These are phyloP conservation scores for Pseudomassariella vexata DNA, from an alignment of 2,329 filamentous ascomycete genomes.

Conservation along the genomic window DNA sequence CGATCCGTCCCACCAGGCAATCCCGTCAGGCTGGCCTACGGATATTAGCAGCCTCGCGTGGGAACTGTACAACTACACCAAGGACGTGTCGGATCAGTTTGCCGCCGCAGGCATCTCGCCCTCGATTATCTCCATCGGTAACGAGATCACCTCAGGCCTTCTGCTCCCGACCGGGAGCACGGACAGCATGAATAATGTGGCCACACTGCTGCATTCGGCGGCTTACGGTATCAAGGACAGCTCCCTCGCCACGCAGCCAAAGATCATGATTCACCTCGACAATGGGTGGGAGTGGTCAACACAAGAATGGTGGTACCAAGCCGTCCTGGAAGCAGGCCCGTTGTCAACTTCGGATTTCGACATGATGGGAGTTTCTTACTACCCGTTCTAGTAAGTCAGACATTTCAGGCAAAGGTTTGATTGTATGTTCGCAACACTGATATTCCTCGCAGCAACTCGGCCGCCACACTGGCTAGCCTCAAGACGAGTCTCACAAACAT, in stretches of 20 bases:
- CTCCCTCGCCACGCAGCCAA: conserved; percentile 46
- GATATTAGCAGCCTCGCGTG: conserved; percentile 52
- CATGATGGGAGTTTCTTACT: conserved; percentile 67
- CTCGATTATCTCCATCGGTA: conserved; percentile 64
- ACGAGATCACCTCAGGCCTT: conserved; percentile 64
- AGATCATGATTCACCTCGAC: conserved; percentile 71
- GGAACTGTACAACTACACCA: conserved; percentile 65
- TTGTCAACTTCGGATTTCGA: conserved; percentile 55
- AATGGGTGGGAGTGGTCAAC: conserved; percentile 68
- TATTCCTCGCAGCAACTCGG: conserved; percentile 29
- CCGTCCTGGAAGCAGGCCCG: conserved; percentile 44
- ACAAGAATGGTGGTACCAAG: conserved; percentile 61
- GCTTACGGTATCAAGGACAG: conserved; percentile 61
- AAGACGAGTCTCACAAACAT: conserved; percentile 52
- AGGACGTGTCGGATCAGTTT: conserved; percentile 56
- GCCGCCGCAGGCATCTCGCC: conserved; percentile 47
- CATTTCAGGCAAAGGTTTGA: conserved; percentile 1
- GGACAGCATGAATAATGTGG: conserved; percentile 52
- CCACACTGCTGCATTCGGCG: conserved; percentile 57
- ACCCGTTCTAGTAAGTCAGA: conserved; percentile 56
- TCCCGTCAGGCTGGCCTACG: conserved; percentile 59
- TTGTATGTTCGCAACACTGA: conserved; percentile 6
- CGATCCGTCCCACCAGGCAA: conserved; percentile 57
- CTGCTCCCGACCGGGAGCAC: conserved; percentile 60
- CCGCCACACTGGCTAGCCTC: conserved; percentile 53